Percentiles rank a stretch among this genome's conserved stretches.
Conservation (phyloP, 176 grass and related monocot species). For the sorghum (Sorghum bicolor) region Sorghum_bicolor_NCBIv3 NC_012872.2:57361001-57361500, state of each 20-base stretch:
- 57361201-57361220: background rate
- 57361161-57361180: background rate
- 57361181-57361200: constrained; percentile 4
- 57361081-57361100: background rate
- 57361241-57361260: background rate
- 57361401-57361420: background rate
- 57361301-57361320: constrained; percentile 1
- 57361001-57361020: constrained; percentile 8
- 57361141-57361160: background rate
- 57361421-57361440: constrained; percentile 5
- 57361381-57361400: background rate
- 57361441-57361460: background rate
- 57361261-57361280: constrained; percentile 3
- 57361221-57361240: background rate
- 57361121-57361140: background rate
- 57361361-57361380: background rate
- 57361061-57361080: constrained; percentile 3
- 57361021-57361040: background rate
- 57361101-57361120: background rate
- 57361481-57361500: background rate
- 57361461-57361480: background rate
- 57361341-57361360: background rate
- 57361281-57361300: background rate
- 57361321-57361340: constrained; percentile 12
- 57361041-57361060: background rate